Evolutionary conservation across 2,329 filamentous ascomycete genomes (phyloP).

Genomic region (Purpureocillium takamizusanense): DNA sequence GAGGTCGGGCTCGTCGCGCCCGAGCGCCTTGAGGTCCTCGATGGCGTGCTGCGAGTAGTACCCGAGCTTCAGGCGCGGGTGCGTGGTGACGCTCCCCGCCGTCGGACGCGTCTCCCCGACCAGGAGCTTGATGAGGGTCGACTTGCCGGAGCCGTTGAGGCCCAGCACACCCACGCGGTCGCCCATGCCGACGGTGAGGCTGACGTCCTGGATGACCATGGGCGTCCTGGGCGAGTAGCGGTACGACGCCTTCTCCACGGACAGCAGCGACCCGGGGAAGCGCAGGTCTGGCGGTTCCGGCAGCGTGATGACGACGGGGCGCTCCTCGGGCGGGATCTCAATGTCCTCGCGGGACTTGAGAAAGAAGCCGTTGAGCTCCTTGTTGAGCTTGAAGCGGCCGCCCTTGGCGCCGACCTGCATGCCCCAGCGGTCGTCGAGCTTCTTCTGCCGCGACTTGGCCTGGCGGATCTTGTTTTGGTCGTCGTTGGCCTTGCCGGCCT

Average conservation of each 20-base stretch:
- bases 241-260: slow-evolving; percentile 60
- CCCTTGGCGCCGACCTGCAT: slow-evolving; percentile 65
- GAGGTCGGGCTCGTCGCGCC: slow-evolving; percentile 35
- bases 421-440: slow-evolving; percentile 73
- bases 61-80: slow-evolving; percentile 61
- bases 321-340: slow-evolving; percentile 57
- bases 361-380: slow-evolving; percentile 59
- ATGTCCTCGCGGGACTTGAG: slow-evolving; percentile 54
- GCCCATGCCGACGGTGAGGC: slow-evolving; percentile 61
- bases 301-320: slow-evolving; percentile 46
- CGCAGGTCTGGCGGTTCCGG: slow-evolving; percentile 60
- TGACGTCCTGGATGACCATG: slow-evolving; percentile 50
- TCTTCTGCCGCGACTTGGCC: slow-evolving; percentile 76
- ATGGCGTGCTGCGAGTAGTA: slow-evolving; percentile 78
- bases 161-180: slow-evolving; percentile 69
- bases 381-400: slow-evolving; percentile 70
- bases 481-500: slow-evolving; percentile 65
- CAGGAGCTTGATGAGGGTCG: slow-evolving; percentile 64
- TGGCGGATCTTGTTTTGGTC: slow-evolving; percentile 83
- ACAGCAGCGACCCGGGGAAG: slow-evolving; percentile 66
- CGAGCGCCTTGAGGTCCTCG: slow-evolving; percentile 53
- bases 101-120: slow-evolving; percentile 51
- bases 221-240: slow-evolving; percentile 40
- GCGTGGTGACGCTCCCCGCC: slow-evolving; percentile 52
- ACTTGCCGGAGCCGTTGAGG: slow-evolving; percentile 75